Evolutionary conservation across 1,139 yeast genomes (phyloP), one percentile per base, ranked within the genome.

Genomic region (Candida sp.): DNA sequence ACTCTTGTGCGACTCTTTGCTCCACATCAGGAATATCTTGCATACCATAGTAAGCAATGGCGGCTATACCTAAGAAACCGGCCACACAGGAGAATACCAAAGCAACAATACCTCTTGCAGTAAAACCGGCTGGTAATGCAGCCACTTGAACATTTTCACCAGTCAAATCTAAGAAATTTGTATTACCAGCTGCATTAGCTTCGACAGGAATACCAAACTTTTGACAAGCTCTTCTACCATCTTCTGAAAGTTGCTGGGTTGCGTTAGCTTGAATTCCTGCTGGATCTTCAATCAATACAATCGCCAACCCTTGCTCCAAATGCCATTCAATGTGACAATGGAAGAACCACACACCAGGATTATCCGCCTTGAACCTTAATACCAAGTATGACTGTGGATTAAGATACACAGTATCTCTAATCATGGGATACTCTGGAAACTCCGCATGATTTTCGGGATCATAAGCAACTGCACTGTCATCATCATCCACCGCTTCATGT

Each of bases 271-370:
- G 81, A 36, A 84, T 60, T 23, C 66, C 64, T 33, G 67, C 53
- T 21, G 96, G 96, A 35, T 88, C 90, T 66, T 88, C 96, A 41
- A 88, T 70, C 34, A 85, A 75, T 2, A 79, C 75, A 46, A 84
- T 68, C 12, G 90, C 91, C 48, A 89, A 75, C 48, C 97, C 97
- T 66, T 88, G 96, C 56, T 81, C 82, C 72, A 89, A 77, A 70
- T 89, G 97, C 97, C 97, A 89, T 57, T 89, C 96, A 52, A 89
- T 84, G 57, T 89, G 97, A 68, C 97, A 90, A 63, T 89, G 97
- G 87, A 89, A 89, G 57, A 85, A 74, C 95, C 96, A 88, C 35
- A 87, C 89, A 56, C 96, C 96, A 23, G 96, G 96, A 62, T 88
- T 87, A 56, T 84, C 81, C 41, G 95, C 89, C 52, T 69, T 76